Base-by-base conservation (phyloP, 2,329 filamentous ascomycete genomes). In the Polychaeton citri region DNA sequence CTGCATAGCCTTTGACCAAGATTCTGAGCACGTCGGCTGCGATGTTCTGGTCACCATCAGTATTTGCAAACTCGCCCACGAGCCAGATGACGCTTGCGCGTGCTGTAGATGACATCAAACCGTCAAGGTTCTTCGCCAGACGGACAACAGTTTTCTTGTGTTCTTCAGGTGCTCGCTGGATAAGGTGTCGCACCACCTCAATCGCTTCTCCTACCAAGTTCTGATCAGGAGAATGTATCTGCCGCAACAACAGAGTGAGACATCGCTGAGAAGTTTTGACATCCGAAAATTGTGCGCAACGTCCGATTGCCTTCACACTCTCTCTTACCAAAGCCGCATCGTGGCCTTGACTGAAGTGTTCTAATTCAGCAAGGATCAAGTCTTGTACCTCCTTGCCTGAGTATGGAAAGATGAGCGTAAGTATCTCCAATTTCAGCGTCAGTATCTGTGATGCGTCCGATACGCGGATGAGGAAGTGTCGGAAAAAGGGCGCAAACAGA, bases 71-170 rank as follows among this genome's bases (percentile, higher is more conserved):
- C 58, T 98, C 90, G 32, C 90, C 90, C 0, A 96, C 87, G 1
- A 98, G 74, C 90, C 90, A 98, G 48, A 98, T 81, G 43, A 98
- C 95, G 34, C 84, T 94, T 3, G 90, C 90, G 45, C 90, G 73
- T 3, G 90, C 90, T 41, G 86, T 80, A 1, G 90, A 78, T 42
- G 90, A 87, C 0, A 81, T 84, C 2, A 86, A 83, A 3, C 80
- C 81, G 52, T 95, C 90, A 2, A 98, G 72, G 42, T 94, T 87
- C 59, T 86, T 90, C 5, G 90, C 90, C 33, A 98, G 64, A 32
- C 85, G 74, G 21, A 96, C 75, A 1, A 96, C 86, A 0, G 90
- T 98, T 30, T 79, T 80, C 8, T 76, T 71, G 54, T 98, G 90
- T 3, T 76, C 76, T 19, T 74, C 63, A 0, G 88, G 85, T 43